Conservation (phyloP, 306 rosid species). For the Calophaca sinica region DNA sequence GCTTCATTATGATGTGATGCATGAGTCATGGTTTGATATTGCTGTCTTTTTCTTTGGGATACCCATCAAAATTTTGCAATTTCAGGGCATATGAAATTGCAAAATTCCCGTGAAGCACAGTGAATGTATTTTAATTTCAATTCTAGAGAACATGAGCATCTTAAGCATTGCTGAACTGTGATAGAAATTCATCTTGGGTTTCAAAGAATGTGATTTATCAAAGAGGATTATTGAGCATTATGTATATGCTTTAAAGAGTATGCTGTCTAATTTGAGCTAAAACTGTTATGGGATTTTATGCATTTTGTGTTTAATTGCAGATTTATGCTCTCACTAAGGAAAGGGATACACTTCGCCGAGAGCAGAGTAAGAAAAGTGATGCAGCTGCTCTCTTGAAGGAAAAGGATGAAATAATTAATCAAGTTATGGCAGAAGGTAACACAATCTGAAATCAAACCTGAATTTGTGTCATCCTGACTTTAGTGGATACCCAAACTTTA, state of each 20-base stretch:
- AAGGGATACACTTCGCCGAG: slow-evolving; percentile 95
- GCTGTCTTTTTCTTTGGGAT: not conserved
- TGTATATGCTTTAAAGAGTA: slow-evolving; percentile 22
- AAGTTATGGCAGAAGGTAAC: slow-evolving; percentile 99
- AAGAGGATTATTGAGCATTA: slow-evolving; percentile 34
- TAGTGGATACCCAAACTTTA: not conserved
- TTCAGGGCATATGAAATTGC: not conserved
- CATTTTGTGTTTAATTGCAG: slow-evolving; percentile 56
- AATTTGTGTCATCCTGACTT: slow-evolving; percentile 33
- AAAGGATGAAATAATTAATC: slow-evolving; percentile 97
- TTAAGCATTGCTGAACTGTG: slow-evolving; percentile 40
- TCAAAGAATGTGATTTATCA: slow-evolving; percentile 37
- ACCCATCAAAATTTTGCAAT: not conserved
- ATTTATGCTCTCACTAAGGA: slow-evolving; percentile 96
- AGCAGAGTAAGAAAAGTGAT: slow-evolving; percentile 94
- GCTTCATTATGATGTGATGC: too few species aligned
- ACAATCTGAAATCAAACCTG: slow-evolving; percentile 29
- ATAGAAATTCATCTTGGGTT: slow-evolving; percentile 24
- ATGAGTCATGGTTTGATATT: too few species aligned
- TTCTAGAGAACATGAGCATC: slow-evolving; percentile 23
- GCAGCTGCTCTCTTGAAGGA: slow-evolving; percentile 98
- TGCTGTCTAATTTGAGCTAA: slow-evolving; percentile 34
- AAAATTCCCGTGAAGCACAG: not conserved
- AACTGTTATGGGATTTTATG: slow-evolving; percentile 27
- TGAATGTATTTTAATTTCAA: slow-evolving; percentile 14